These are phyloP conservation scores for Leishmania mexicana DNA, from an alignment of 208 protist genomes.

Conservation along the genomic window DNA sequence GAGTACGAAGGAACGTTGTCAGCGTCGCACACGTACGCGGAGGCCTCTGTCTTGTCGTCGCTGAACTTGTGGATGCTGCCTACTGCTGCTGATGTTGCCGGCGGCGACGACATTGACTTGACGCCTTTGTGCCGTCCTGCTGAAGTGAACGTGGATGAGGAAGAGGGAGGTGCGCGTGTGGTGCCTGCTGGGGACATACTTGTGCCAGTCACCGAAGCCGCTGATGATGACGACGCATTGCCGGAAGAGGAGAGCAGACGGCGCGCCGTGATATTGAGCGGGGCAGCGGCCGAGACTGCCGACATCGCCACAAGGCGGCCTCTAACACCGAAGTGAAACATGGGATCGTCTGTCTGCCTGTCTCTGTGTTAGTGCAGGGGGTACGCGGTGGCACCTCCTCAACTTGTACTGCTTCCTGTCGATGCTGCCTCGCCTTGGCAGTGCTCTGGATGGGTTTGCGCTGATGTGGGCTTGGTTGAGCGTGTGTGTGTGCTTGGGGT, in stretches of 20 bases:
- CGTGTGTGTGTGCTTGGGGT: not conserved
- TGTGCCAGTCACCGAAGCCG: not conserved
- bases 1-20: conserved; percentile 76
- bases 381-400: not conserved
- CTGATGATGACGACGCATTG: conserved; percentile 5
- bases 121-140: not conserved
- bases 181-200: not conserved
- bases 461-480: not conserved
- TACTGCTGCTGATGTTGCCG: not conserved
- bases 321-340: not conserved
- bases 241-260: not conserved
- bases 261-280: not conserved
- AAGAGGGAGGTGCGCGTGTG: not conserved
- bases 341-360: not conserved
- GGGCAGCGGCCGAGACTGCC: not conserved
- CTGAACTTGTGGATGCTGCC: conserved; percentile 54
- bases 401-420: not conserved
- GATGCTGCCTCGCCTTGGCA: not conserved
- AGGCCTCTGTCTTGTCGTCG: conserved; percentile 61
- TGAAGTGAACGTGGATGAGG: not conserved
- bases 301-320: not conserved
- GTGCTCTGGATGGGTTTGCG: not conserved
- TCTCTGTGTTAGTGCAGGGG: not conserved
- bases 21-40: conserved; percentile 41
- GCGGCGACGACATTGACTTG: not conserved